phyloP scores from a whole-genome alignment of 1,284 basidiomycete species.

The Ganoderma lucidum region DNA sequence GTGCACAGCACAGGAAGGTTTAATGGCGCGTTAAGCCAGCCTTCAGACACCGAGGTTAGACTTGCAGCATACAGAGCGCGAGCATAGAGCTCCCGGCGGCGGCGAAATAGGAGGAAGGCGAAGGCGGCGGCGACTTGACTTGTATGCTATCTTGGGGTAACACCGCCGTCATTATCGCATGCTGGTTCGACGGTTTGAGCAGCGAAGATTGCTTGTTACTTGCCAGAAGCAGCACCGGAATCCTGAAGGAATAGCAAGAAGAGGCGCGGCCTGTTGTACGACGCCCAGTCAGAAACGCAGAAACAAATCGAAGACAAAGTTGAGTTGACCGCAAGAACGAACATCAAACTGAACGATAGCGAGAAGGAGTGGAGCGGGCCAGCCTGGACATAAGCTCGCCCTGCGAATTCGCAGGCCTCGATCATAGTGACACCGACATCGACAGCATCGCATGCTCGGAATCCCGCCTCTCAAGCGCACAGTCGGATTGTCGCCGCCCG shows the following conservation, averaged over 20 bases:
- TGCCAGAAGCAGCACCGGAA: not conserved
- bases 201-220: not conserved
- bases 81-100: not conserved
- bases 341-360: not conserved
- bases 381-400: not conserved
- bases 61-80: not conserved
- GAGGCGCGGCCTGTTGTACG: not conserved
- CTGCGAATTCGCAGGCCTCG: not conserved
- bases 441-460: constrained; percentile 2
- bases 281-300: not conserved
- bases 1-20: not conserved
- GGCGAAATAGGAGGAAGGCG: constrained; percentile 7
- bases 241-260: not conserved
- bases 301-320: not conserved
- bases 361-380: not conserved
- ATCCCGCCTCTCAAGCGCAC: constrained; percentile 5
- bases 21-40: not conserved
- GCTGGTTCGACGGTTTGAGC: not conserved
- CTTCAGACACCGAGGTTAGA: not conserved
- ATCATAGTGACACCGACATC: not conserved
- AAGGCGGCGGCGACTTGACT: constrained; percentile 9
- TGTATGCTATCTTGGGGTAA: not conserved
- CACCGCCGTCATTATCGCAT: not conserved
- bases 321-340: not conserved
- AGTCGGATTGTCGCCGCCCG: constrained; percentile 4